phyloP scores from a whole-genome alignment of 352 stramenopile genomes.

The Globisporangium cederbergense region DNA sequence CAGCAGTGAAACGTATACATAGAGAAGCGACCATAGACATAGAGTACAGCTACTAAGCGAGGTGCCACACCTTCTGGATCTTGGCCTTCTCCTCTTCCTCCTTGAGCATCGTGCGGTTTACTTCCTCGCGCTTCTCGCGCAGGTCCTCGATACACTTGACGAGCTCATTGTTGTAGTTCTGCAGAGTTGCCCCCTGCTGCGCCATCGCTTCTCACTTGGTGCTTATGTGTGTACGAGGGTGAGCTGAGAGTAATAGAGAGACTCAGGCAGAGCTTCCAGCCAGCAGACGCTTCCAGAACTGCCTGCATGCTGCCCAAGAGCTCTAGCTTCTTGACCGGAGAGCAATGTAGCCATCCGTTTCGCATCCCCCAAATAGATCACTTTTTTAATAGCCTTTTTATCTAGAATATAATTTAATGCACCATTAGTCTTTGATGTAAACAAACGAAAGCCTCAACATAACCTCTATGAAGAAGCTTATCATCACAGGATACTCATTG shows the following conservation, averaged over 20 bases:
- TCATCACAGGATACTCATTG: no score
- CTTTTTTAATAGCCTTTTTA: no score
- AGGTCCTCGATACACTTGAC: conserved; percentile 95
- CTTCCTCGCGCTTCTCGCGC: conserved; percentile 89
- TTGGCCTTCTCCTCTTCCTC: conserved; percentile 94
- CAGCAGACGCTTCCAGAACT: background rate
- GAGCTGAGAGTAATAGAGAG: background rate
- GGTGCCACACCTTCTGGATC: conserved; percentile 81
- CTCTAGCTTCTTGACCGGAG: background rate
- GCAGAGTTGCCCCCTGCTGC: conserved; percentile 90
- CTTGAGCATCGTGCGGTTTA: conserved; percentile 91
- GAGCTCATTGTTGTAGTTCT: conserved; percentile 96
- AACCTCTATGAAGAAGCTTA: no score
- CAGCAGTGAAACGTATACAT: background rate
- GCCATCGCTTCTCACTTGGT: conserved; percentile 45
- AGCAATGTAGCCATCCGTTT: conserved; percentile 7
- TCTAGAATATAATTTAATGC: no score
- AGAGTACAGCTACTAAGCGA: background rate
- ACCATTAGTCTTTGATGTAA: no score
- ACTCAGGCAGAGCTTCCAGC: background rate
- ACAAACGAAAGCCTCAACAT: no score
- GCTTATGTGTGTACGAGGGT: background rate
- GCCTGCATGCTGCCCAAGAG: background rate
- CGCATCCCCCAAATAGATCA: background rate
- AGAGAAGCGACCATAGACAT: background rate